Conservation (phyloP, 2,329 filamentous ascomycete species). For the Arachnopeziza araneosa region DNA sequence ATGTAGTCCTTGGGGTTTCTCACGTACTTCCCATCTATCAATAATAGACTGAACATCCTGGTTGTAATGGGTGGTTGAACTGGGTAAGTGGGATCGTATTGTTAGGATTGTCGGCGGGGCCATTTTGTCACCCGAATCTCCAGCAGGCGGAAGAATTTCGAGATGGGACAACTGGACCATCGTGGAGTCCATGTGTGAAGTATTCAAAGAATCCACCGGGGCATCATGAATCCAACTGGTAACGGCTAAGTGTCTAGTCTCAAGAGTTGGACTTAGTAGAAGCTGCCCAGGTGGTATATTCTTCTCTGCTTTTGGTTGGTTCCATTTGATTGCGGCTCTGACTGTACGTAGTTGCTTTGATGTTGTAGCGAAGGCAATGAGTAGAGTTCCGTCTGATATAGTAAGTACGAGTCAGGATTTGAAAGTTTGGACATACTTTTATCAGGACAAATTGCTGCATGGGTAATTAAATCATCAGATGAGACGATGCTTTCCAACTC, state of each 20-base stretch:
- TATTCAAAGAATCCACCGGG: constrained; percentile 22
- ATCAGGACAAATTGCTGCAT: constrained; percentile 70
- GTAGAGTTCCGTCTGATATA: constrained; percentile 39
- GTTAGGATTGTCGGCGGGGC: constrained; percentile 60
- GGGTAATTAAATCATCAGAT: constrained; percentile 71
- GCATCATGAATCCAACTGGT: constrained; percentile 44
- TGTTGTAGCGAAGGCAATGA: constrained; percentile 63
- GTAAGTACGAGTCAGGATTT: constrained; percentile 7
- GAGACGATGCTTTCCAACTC: constrained; percentile 69
- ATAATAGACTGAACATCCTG: constrained; percentile 68
- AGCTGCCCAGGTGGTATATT: constrained; percentile 40
- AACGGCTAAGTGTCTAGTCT: constrained; percentile 50
- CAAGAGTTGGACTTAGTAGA: constrained; percentile 46
- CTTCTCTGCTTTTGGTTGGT: constrained; percentile 51
- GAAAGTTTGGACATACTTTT: constrained; percentile 48
- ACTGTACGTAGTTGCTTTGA: constrained; percentile 70
- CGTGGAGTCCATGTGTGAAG: constrained; percentile 43
- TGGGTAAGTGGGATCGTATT: constrained; percentile 59
- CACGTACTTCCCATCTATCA: constrained; percentile 73
- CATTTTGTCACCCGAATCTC: constrained; percentile 42
- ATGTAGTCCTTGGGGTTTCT: constrained; percentile 62
- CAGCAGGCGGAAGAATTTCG: constrained; percentile 62
- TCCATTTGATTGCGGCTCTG: constrained; percentile 71
- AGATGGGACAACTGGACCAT: constrained; percentile 66
- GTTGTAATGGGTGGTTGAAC: constrained; percentile 49